A percentile compares a stretch with the other conserved stretches of the same genome.
Evolutionary conservation across 768 basidiomycete species (phyloP).

Genomic region (Nevesoporus exiguus): DNA sequence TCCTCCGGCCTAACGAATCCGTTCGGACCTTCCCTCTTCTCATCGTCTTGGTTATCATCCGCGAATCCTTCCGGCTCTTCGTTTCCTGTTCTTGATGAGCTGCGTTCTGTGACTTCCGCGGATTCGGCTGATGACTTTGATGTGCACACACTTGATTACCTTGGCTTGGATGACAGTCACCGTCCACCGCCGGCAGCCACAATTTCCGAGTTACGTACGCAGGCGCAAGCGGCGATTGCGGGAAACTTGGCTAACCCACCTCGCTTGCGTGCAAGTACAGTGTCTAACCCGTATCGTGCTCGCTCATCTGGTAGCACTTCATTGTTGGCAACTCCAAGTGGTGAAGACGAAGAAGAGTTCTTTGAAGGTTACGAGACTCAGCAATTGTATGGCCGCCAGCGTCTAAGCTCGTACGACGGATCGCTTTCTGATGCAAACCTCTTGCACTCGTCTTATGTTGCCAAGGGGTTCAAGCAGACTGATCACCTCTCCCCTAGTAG

Average conservation of each 20-base stretch:
- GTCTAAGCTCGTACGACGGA: constrained; percentile 60
- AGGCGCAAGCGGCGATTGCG: constrained; percentile 87
- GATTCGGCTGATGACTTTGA: constrained; percentile 86
- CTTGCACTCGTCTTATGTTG: constrained; percentile 56
- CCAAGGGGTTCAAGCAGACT: constrained; percentile 70
- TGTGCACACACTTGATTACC: constrained; percentile 93
- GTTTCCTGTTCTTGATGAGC: constrained; percentile 70
- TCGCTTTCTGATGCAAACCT: constrained; percentile 49
- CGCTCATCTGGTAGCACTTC: constrained; percentile 59
- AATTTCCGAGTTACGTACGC: constrained; percentile 82
- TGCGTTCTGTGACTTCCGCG: constrained; percentile 75
- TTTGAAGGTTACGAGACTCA: constrained; percentile 56
- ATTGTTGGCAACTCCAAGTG: constrained; percentile 56
- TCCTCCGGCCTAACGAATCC: constrained; percentile 74
- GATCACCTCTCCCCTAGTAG: constrained; percentile 57
- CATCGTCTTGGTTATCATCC: constrained; percentile 81
- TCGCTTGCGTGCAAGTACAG: constrained; percentile 83
- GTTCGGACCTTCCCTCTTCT: constrained; percentile 86
- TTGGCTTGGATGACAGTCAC: constrained; percentile 83
- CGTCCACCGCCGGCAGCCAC: constrained; percentile 80
- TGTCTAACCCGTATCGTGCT: constrained; percentile 86
- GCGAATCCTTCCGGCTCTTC: constrained; percentile 53
- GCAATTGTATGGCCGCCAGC: constrained; percentile 47
- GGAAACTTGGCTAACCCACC: constrained; percentile 78
- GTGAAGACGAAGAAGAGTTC: constrained; percentile 73